Evolutionary conservation across 2,329 filamentous ascomycete species (phyloP).

Genomic region (Beauveria bassiana): DNA sequence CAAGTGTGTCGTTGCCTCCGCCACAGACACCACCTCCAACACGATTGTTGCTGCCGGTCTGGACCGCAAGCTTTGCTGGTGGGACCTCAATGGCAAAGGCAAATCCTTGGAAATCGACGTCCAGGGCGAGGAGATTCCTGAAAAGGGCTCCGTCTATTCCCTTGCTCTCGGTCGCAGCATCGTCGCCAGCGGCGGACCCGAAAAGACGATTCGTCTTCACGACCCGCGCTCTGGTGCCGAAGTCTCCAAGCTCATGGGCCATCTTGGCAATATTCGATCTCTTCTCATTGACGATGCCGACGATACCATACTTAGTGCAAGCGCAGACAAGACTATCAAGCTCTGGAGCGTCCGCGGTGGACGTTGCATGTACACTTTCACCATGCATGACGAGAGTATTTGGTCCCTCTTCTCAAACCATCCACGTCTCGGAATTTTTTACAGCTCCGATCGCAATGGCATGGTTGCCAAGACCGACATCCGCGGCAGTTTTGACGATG

Average conservation of each 20-base stretch:
- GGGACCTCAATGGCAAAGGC: constrained; percentile 84
- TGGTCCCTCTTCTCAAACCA: constrained; percentile 92
- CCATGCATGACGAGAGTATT: constrained; percentile 97
- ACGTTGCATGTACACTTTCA: constrained; percentile 94
- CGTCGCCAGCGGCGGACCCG: constrained; percentile 85
- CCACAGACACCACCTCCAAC: constrained; percentile 49
- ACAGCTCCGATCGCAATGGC: constrained; percentile 87
- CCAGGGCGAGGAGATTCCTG: constrained; percentile 69
- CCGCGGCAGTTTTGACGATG: constrained; percentile 53
- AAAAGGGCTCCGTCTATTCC: constrained; percentile 94
- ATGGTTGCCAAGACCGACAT: constrained; percentile 95
- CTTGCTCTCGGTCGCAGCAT: constrained; percentile 72
- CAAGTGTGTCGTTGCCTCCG: constrained; percentile 80
- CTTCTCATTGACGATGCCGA: constrained; percentile 84
- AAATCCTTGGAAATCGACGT: constrained; percentile 83
- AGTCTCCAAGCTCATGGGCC: constrained; percentile 93
- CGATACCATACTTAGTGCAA: constrained; percentile 87
- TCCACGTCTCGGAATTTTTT: constrained; percentile 80
- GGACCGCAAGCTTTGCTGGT: constrained; percentile 84
- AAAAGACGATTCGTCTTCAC: constrained; percentile 88
- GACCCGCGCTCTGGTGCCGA: constrained; percentile 82
- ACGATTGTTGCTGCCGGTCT: constrained; percentile 95
- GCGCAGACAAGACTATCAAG: constrained; percentile 94
- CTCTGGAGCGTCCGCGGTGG: constrained; percentile 95
- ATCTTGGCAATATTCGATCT: constrained; percentile 88